These are phyloP conservation scores for Rhodomyrtus psidioides DNA, from an alignment of 441 rosid species.

Conservation along the genomic window DNA sequence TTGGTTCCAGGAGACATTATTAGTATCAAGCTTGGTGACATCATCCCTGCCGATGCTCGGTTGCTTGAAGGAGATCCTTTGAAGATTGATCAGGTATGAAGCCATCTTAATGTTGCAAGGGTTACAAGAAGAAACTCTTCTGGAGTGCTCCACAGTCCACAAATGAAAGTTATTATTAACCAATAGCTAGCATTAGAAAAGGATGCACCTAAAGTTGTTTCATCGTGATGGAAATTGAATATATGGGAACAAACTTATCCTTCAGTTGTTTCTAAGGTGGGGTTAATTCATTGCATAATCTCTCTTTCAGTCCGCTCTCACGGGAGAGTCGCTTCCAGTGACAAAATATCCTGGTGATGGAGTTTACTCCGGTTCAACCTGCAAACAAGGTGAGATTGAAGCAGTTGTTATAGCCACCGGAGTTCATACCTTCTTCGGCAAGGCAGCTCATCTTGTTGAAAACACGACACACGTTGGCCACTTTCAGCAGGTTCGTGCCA, in stretches of 20 bases:
- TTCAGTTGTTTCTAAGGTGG: background rate
- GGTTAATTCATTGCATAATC: background rate
- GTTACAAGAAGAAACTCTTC: background rate
- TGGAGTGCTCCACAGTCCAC: background rate
- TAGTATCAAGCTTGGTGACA: constrained; percentile 33
- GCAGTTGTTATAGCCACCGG: constrained; percentile 65
- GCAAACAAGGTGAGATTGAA: constrained; percentile 67
- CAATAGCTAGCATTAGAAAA: background rate
- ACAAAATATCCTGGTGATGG: constrained; percentile 42
- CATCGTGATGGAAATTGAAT: background rate
- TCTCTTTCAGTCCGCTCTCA: constrained; percentile 45
- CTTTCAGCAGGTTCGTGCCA: constrained; percentile 39
- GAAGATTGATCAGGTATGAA: constrained; percentile 32
- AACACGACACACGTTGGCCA: constrained; percentile 58
- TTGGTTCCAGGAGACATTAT: constrained; percentile 42
- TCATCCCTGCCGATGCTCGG: constrained; percentile 37
- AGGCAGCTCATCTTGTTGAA: constrained; percentile 72
- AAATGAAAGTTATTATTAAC: background rate
- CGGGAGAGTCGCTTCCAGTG: constrained; percentile 59
- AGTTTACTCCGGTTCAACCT: constrained; percentile 62
- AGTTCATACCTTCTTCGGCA: constrained; percentile 64
- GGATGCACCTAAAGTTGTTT: background rate
- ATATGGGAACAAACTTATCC: background rate
- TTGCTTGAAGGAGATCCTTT: constrained; percentile 38
- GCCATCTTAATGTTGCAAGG: background rate